These are phyloP conservation scores for Suillus alpinus DNA, from an alignment of 768 basidiomycete species.

Conservation along the genomic window DNA sequence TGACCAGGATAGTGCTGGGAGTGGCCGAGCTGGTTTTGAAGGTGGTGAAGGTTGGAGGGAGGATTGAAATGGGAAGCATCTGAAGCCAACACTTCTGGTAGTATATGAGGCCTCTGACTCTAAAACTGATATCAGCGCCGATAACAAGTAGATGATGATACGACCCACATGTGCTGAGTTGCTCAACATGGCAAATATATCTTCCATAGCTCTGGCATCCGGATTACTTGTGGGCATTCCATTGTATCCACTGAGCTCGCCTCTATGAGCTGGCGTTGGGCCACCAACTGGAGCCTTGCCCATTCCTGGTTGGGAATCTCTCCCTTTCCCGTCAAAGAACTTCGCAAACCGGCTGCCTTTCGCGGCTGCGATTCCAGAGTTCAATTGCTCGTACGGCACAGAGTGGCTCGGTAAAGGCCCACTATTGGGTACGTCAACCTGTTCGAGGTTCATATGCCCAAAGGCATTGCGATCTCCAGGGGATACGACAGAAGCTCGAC, in stretches of 20 bases:
- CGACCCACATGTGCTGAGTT: conserved; percentile 68
- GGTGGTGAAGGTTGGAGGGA: conserved; percentile 32
- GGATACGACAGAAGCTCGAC: conserved; percentile 17
- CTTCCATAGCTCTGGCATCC: conserved; percentile 69
- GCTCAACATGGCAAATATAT: conserved; percentile 77
- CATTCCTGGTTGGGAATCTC: conserved; percentile 37
- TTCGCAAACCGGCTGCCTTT: conserved; percentile 87
- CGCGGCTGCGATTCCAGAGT: conserved; percentile 46
- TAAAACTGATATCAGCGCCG: conserved; percentile 13
- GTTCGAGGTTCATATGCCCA: conserved; percentile 15
- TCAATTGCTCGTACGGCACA: conserved; percentile 28
- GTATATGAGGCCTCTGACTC: conserved; percentile 26
- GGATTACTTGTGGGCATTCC: conserved; percentile 35
- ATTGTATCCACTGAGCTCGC: conserved; percentile 39
- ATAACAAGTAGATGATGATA: neutral
- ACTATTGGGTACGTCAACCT: conserved; percentile 18
- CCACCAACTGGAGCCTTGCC: conserved; percentile 38
- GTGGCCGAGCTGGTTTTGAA: conserved; percentile 43
- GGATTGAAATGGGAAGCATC: conserved; percentile 24
- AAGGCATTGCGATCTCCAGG: conserved; percentile 22
- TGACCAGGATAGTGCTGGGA: conserved; percentile 38
- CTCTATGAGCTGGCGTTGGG: conserved; percentile 48
- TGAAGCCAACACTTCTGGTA: conserved; percentile 22
- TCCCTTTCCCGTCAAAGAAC: conserved; percentile 76
- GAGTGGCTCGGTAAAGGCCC: conserved; percentile 15